Evolutionary conservation across 352 stramenopile genomes (phyloP), one percentile per base, ranked within the genome.

Genomic region (Phytopythium ostracodes): DNA sequence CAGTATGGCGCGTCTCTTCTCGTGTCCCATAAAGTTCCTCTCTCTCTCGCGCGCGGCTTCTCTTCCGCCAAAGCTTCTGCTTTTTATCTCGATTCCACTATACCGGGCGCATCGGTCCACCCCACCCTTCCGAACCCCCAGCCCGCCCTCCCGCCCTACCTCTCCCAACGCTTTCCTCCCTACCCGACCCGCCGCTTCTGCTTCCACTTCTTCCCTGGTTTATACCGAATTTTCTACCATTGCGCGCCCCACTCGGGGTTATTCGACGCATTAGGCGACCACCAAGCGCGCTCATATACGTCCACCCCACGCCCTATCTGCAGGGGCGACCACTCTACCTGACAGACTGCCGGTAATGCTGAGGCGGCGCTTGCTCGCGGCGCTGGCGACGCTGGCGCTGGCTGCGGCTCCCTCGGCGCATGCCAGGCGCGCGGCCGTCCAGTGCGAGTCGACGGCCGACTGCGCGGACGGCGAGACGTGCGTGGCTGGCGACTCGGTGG

Each of bases 401-500:
- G 59, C 40, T 27, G 27, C 60, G 25, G 12, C 68, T 33, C 43
- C 51, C 0, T 24, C 17, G 12, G 43, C 59, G 0, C 33, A 64
- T 7, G 72, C 66, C 29, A 61, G 67, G 22, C 40, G 57, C 35
- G 70, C 85, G 35, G 79, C 75, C n/a, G 74, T 88, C 44, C 67
- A 72, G 33, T 94, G 85, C 70, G 60, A 56, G 29, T 81, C 60
- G 56, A 91, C 83, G 25, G 63, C 44, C 18, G 86, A 94, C 67
- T 94, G 86, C 59, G 57, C 56, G 2, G 68, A 75, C 24, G 84
- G 77, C 50, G 84, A 85, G 33, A 85, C 72, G 58, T 94, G 86
- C 58, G 81, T 94, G 64, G 86, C 84, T 5, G 86, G 86, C 44
- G 84, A 90, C 66, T 84, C 84, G 31, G 67, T 64, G 35, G 57